phyloP scores from a whole-genome alignment of 306 rosid genomes.

The Argentina anserina region DNA sequence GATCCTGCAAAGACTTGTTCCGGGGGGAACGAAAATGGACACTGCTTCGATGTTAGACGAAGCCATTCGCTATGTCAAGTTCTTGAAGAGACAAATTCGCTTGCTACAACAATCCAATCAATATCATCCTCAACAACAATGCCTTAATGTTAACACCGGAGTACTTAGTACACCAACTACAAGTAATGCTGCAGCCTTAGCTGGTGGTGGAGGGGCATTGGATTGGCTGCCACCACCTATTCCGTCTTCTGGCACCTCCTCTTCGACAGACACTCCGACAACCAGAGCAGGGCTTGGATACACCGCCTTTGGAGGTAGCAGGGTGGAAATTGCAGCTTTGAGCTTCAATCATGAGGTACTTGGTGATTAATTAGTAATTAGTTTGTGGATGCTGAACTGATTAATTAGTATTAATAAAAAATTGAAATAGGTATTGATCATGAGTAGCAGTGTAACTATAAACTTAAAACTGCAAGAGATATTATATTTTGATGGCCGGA shows the following conservation, averaged over 20 bases:
- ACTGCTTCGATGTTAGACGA: constrained; percentile 94
- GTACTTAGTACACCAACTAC: background rate
- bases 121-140: constrained; percentile 7
- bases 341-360: constrained; percentile 58
- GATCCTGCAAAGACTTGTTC: constrained; percentile 86
- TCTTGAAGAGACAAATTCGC: constrained; percentile 80
- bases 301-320: constrained; percentile 3
- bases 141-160: background rate
- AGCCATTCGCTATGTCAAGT: constrained; percentile 88
- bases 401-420: background rate
- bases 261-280: background rate
- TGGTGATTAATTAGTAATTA: constrained; percentile 13
- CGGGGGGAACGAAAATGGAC: constrained; percentile 95
- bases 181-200: background rate
- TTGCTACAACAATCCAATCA: constrained; percentile 54
- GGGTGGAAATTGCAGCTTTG: constrained; percentile 20
- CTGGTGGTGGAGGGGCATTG: background rate
- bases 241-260: background rate
- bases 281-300: constrained; percentile 6
- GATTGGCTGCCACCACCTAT: constrained; percentile 1
- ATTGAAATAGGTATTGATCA: background rate
- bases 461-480: background rate
- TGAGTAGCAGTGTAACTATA: background rate
- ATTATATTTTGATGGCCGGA: constrained; percentile 13
- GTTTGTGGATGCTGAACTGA: background rate